A percentile compares a stretch with the other conserved stretches of the same genome.
Evolutionary conservation across 257 asterid species (phyloP).

Genomic region (Haberlea rhodopensis): DNA sequence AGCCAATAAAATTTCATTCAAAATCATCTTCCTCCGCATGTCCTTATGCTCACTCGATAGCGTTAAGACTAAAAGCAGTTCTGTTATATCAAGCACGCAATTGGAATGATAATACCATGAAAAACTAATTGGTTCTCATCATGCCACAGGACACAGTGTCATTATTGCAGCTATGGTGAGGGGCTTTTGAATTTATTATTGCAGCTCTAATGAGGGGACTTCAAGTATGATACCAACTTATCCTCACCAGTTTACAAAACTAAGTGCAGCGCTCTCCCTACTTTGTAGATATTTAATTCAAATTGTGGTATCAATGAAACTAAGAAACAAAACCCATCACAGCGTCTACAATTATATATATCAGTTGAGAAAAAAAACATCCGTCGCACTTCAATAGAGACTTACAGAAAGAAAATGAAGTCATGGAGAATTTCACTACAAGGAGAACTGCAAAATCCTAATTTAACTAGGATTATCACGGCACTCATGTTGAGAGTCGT

Average conservation of each 20-base stretch:
- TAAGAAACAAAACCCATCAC: no score
- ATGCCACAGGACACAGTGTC: background rate
- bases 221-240: background rate
- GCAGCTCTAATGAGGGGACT: conserved; percentile 8
- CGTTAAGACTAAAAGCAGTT: background rate
- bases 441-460: background rate
- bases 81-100: background rate
- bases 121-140: background rate
- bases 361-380: background rate
- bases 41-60: background rate
- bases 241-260: no score
- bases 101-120: background rate
- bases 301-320: background rate
- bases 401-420: background rate
- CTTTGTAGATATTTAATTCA: background rate
- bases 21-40: background rate
- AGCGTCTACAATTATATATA: background rate
- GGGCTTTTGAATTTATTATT: background rate
- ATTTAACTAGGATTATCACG: background rate
- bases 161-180: background rate
- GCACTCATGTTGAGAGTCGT: no score
- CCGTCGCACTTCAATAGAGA: conserved; percentile 1
- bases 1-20: background rate
- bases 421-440: background rate
- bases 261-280: no score